phyloP scores from a whole-genome alignment of 2,329 filamentous ascomycete genomes.

The Botrytis medusae region DNA sequence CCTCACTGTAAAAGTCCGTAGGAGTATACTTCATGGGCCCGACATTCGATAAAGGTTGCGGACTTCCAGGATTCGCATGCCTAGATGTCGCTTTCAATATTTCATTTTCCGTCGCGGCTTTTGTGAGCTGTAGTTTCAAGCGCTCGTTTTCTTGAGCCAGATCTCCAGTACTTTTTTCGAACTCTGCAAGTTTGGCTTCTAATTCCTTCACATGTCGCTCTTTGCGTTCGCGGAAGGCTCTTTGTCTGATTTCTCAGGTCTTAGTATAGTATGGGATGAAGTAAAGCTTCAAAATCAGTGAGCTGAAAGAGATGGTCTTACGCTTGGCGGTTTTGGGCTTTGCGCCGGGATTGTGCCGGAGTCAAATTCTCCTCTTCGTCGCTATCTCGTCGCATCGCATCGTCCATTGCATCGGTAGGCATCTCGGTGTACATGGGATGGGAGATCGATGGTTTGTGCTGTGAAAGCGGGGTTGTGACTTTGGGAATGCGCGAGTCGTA shows the following conservation, averaged over 20 bases:
- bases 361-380: slow-evolving; percentile 53
- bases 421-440: slow-evolving; percentile 34
- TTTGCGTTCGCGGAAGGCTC: slow-evolving; percentile 94
- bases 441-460: slow-evolving; percentile 34
- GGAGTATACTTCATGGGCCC: slow-evolving; percentile 72
- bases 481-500: slow-evolving; percentile 27
- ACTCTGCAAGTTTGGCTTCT: slow-evolving; percentile 75
- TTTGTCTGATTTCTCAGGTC: slow-evolving; percentile 62
- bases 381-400: slow-evolving; percentile 38
- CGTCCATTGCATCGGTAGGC: slow-evolving; percentile 33
- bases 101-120: slow-evolving; percentile 86
- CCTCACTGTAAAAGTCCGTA: slow-evolving; percentile 67
- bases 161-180: slow-evolving; percentile 72
- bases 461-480: slow-evolving; percentile 34
- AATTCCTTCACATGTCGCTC: slow-evolving; percentile 92
- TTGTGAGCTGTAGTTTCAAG: slow-evolving; percentile 79
- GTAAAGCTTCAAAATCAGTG: slow-evolving; percentile 5
- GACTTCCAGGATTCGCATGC: slow-evolving; percentile 43
- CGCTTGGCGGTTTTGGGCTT: slow-evolving; percentile 73
- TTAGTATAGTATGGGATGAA: not conserved
- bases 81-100: slow-evolving; percentile 78
- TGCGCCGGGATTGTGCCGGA: slow-evolving; percentile 60
- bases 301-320: slow-evolving; percentile 46
- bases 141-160: slow-evolving; percentile 83
- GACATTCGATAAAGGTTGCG: slow-evolving; percentile 46